Evolutionary conservation across 2,329 filamentous ascomycete species (phyloP).

Genomic region (Davidsoniella neocaledoniae): DNA sequence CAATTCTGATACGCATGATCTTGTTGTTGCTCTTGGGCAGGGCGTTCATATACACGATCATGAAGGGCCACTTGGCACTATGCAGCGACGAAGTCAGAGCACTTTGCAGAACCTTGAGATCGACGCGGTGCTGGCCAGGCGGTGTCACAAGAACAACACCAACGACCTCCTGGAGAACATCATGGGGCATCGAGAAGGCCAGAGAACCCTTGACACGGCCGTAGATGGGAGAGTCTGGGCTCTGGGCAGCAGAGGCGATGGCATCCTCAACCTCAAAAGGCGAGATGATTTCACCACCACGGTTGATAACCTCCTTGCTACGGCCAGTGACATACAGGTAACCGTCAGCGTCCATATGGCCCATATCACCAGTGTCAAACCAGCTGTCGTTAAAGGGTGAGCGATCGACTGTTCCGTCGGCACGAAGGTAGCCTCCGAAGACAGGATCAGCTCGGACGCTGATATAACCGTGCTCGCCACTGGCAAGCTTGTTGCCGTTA

Average conservation of each 20-base stretch:
- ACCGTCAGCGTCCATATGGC: conserved; percentile 32
- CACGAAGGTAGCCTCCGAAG: conserved; percentile 31
- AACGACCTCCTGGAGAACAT: conserved; percentile 38
- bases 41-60: conserved; percentile 38
- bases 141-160: conserved; percentile 35
- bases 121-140: conserved; percentile 24
- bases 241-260: conserved; percentile 29
- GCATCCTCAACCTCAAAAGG: conserved; percentile 43
- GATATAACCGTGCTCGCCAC: conserved; percentile 26
- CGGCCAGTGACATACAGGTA: conserved; percentile 38
- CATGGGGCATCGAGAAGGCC: conserved; percentile 36
- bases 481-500: conserved; percentile 18
- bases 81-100: conserved; percentile 31
- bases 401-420: conserved; percentile 26
- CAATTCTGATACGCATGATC: conserved; percentile 35
- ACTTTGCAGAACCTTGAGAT: conserved; percentile 30
- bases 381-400: conserved; percentile 30
- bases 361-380: conserved; percentile 39
- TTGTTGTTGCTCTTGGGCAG: conserved; percentile 41
- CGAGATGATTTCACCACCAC: conserved; percentile 41
- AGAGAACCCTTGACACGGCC: conserved; percentile 31
- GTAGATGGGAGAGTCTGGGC: conserved; percentile 25
- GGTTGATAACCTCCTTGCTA: conserved; percentile 40
- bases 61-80: conserved; percentile 33
- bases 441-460: conserved; percentile 34